These are phyloP conservation scores for Penicillium fimorum DNA, from an alignment of 495 filamentous ascomycete genomes.

Conservation along the genomic window DNA sequence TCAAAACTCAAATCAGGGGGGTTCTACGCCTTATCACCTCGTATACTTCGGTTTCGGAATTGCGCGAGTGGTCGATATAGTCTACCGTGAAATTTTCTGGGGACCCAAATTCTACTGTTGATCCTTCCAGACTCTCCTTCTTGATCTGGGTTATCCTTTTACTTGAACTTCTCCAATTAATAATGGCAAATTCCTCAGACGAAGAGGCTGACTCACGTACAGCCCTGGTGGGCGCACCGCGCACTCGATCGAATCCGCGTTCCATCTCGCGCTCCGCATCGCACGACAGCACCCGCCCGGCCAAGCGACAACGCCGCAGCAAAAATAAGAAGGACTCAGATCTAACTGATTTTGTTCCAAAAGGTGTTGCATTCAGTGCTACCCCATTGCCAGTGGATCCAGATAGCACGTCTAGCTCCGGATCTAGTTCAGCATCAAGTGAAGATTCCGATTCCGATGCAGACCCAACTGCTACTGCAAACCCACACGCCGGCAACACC, in stretches of 20 bases:
- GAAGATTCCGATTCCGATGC: slow-evolving; percentile 18
- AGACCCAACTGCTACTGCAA: slow-evolving; percentile 15
- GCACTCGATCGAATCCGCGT: slow-evolving; percentile 20
- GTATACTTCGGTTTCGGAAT: not conserved
- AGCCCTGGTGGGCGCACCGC: slow-evolving; percentile 36
- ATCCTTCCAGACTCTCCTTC: not conserved
- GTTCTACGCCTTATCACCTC: not conserved
- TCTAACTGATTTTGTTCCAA: slow-evolving; percentile 39
- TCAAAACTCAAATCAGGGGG: not conserved
- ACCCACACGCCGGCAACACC: slow-evolving; percentile 28
- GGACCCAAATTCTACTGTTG: slow-evolving; percentile 7
- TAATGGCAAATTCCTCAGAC: slow-evolving; percentile 18
- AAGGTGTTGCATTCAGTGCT: slow-evolving; percentile 38
- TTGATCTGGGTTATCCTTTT: not conserved
- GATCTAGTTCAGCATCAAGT: slow-evolving; percentile 24
- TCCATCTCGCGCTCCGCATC: slow-evolving; percentile 24
- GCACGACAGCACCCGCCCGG: slow-evolving; percentile 27
- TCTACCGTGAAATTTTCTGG: slow-evolving; percentile 30
- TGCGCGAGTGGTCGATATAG: slow-evolving; percentile 19
- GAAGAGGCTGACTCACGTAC: slow-evolving; percentile 47
- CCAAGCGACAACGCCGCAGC: slow-evolving; percentile 34
- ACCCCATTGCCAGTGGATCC: slow-evolving; percentile 35
- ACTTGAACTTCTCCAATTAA: not conserved
- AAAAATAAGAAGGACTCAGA: slow-evolving; percentile 24
- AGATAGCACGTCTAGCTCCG: slow-evolving; percentile 36